phyloP scores from a whole-genome alignment of 371 early-diverging fungal species.

The Rhizopus arrhizus region DNA sequence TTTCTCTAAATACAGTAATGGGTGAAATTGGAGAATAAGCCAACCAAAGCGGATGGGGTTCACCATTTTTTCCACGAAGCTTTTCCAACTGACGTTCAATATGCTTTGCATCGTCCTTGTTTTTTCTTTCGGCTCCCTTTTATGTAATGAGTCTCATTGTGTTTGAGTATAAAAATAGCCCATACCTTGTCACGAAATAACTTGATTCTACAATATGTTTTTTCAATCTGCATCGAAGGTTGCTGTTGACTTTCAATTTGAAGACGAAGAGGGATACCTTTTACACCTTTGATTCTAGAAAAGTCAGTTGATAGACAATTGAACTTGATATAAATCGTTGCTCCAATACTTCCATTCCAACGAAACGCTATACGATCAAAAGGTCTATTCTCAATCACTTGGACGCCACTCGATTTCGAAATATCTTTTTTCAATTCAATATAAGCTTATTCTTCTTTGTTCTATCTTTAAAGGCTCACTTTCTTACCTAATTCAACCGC shows the following conservation, averaged over 20 bases:
- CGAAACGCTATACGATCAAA: constrained; percentile 56
- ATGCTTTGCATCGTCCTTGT: constrained; percentile 33
- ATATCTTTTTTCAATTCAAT: constrained; percentile 55
- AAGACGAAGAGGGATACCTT: constrained; percentile 58
- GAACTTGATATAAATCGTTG: constrained; percentile 51
- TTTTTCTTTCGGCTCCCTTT: constrained; percentile 35
- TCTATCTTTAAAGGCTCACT: not conserved
- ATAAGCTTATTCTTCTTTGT: constrained; percentile 20
- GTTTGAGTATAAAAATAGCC: not conserved
- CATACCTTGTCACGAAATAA: constrained; percentile 58
- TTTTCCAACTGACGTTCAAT: constrained; percentile 35
- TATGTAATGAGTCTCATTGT: not conserved
- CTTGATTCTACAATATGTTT: constrained; percentile 50
- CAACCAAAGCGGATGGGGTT: constrained; percentile 49
- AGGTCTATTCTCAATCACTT: constrained; percentile 28
- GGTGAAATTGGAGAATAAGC: constrained; percentile 41
- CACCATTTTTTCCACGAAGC: constrained; percentile 42
- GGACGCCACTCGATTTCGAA: constrained; percentile 26
- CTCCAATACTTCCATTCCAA: constrained; percentile 52
- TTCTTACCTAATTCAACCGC: constrained; percentile 54
- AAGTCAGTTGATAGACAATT: constrained; percentile 63
- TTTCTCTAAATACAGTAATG: constrained; percentile 34
- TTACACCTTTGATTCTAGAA: constrained; percentile 60
- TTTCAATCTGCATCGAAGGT: constrained; percentile 26
- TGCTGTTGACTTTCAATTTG: constrained; percentile 41